These are phyloP conservation scores for Cyberlindnera amylophila DNA, from an alignment of 805 yeast genomes.

Conservation along the genomic window DNA sequence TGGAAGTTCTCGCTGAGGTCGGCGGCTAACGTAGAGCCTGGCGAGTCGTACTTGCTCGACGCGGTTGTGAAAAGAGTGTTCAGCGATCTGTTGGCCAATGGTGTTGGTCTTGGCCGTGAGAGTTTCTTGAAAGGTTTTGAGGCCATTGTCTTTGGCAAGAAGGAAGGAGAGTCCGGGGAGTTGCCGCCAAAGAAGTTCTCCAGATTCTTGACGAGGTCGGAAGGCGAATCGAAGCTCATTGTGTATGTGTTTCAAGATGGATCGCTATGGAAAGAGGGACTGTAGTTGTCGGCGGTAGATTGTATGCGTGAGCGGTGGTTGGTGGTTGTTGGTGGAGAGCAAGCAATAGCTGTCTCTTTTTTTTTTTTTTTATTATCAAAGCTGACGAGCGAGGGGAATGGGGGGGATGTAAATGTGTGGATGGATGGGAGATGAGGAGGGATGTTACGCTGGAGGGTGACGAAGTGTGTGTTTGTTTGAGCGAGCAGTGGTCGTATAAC, in stretches of 20 bases:
- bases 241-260: background rate
- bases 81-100: constrained; percentile 12
- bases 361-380: background rate
- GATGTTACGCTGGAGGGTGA: too few relatives aligned
- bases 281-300: background rate
- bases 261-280: background rate
- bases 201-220: constrained; percentile 21
- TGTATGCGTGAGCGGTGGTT: background rate
- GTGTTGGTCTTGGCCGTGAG: constrained; percentile 21
- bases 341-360: background rate
- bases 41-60: constrained; percentile 31
- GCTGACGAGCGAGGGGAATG: background rate
- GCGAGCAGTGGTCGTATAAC: background rate
- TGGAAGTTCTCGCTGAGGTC: constrained; percentile 37
- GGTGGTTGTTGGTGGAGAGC: background rate
- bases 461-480: background rate
- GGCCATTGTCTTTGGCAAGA: constrained; percentile 17
- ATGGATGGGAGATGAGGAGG: too few relatives aligned
- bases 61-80: constrained; percentile 11
- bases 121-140: constrained; percentile 14
- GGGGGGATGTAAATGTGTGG: background rate
- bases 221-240: constrained; percentile 25
- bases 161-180: constrained; percentile 28
- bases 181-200: constrained; percentile 21
- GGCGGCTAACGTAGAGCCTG: constrained; percentile 36